Evolutionary conservation across 2,329 filamentous ascomycete genomes (phyloP).

Genomic region (Beauveria brongniartii): DNA sequence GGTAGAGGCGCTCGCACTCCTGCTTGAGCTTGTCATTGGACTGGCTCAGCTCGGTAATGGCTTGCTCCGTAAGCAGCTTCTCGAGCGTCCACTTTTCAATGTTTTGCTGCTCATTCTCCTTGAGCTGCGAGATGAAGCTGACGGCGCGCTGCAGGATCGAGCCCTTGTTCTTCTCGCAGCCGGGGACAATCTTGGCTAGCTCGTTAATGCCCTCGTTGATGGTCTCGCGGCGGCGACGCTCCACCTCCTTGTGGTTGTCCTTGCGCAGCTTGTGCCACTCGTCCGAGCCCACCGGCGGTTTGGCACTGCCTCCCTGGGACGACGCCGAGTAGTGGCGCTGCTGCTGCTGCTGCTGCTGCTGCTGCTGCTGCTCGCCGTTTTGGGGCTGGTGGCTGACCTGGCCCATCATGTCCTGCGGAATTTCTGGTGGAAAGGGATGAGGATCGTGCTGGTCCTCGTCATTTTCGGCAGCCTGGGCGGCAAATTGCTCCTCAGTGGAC

Average conservation of each 20-base stretch:
- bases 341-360: constrained; percentile 15
- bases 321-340: constrained; percentile 26
- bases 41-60: constrained; percentile 76
- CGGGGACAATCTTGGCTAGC: constrained; percentile 92
- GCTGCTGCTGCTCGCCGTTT: constrained; percentile 32
- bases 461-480: constrained; percentile 38
- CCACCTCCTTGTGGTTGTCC: constrained; percentile 98
- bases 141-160: constrained; percentile 91
- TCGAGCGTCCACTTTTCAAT: constrained; percentile 91
- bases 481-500: constrained; percentile 52
- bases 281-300: constrained; percentile 88
- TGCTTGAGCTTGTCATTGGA: constrained; percentile 82
- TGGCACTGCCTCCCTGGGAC: constrained; percentile 43
- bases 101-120: constrained; percentile 88
- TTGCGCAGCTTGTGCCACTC: constrained; percentile 98
- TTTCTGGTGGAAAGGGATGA: constrained; percentile 24
- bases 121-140: constrained; percentile 87
- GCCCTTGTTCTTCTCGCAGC: constrained; percentile 98
- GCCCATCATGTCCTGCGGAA: constrained; percentile 18
- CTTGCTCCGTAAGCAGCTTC: constrained; percentile 83
- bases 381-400: constrained; percentile 25
- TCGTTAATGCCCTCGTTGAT: constrained; percentile 99
- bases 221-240: constrained; percentile 90
- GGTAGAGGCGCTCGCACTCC: constrained; percentile 70
- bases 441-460: constrained; percentile 22